Base-by-base conservation (phyloP, 352 stramenopile genomes). In the Globisporangium heterothallicum region DNA sequence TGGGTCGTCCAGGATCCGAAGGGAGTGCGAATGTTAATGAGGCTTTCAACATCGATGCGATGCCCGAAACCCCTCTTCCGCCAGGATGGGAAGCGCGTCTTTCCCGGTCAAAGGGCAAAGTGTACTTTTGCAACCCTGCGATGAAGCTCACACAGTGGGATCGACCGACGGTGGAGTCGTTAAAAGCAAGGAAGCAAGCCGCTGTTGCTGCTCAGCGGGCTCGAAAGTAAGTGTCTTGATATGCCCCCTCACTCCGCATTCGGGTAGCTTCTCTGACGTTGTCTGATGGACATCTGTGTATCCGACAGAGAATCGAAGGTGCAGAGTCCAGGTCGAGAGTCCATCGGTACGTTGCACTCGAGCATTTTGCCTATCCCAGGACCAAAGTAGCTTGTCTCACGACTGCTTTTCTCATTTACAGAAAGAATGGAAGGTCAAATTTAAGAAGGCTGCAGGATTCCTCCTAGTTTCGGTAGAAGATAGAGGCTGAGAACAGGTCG, bases 91-190 rank as follows among this genome's bases (percentile, higher is more conserved):
- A 92, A 54, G 78, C 76, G 16, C 78, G 84, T 3, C 44, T 88
- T 46, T 95, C 84, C 4, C 68, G 84, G 36, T 92, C 84, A 12
- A 95, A 95, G 66, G 74, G 76, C 18, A 91, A 91, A 47, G 70
- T 78, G 30, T 95, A 95, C 68, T 95, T 88, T 49, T 91, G 75
- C 64, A 92, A 95, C 52, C 78, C 83, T 18, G 61, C 58, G 14
- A 42, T 90, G 27, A 70, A 77, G 29, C 64, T 92, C 21, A 93
- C 84, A 16, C 78, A 93, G 49, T 95, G 84, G 84, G 78, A 92
- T n/a, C 82, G 82, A 18, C 84, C 84, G 13, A 85, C 73, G 0
- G 62, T 86, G 16, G 77, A 88, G 41, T 59, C 73, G 19, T 57
- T 70, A n/a, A 85, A 78, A 43, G 64, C 56, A 3, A 87, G 85